These are phyloP conservation scores for Ascochyta lentis DNA, from an alignment of 2,329 filamentous ascomycete genomes.

Conservation along the genomic window DNA sequence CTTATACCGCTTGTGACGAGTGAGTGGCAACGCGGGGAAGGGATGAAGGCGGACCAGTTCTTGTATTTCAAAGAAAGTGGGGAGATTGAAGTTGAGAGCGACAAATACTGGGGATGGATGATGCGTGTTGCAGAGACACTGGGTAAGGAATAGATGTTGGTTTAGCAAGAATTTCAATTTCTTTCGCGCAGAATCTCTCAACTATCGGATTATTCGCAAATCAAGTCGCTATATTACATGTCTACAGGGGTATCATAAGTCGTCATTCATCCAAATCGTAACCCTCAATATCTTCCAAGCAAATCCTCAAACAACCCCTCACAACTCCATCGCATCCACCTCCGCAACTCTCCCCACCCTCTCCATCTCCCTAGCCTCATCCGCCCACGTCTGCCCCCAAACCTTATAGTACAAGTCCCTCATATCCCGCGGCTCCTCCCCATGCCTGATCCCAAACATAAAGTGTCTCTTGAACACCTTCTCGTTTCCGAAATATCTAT, in stretches of 20 bases:
- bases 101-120: conserved; percentile 10
- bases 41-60: not conserved
- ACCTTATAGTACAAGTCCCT: conserved; percentile 14
- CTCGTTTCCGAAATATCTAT: conserved; percentile 19
- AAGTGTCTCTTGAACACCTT: conserved; percentile 19
- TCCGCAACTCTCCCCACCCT: not conserved
- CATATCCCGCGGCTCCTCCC: conserved; percentile 11
- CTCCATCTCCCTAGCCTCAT: conserved; percentile 2
- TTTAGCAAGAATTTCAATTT: not conserved
- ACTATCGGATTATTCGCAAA: not conserved
- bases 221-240: not conserved
- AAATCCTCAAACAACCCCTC: not conserved
- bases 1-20: conserved; percentile 2
- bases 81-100: not conserved
- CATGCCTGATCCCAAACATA: conserved; percentile 12
- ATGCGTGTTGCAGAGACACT: conserved; percentile 1
- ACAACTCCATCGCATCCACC: conserved; percentile 8
- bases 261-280: not conserved
- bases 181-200: too few relatives aligned
- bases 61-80: conserved; percentile 5
- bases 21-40: not conserved
- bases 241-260: conserved; percentile 13
- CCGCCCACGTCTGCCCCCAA: conserved; percentile 12
- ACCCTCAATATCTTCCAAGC: not conserved
- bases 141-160: not conserved